Evolutionary conservation across 2,329 filamentous ascomycete genomes (phyloP), one percentile per base, ranked within the genome.

Genomic region (Polytolypa hystricis): DNA sequence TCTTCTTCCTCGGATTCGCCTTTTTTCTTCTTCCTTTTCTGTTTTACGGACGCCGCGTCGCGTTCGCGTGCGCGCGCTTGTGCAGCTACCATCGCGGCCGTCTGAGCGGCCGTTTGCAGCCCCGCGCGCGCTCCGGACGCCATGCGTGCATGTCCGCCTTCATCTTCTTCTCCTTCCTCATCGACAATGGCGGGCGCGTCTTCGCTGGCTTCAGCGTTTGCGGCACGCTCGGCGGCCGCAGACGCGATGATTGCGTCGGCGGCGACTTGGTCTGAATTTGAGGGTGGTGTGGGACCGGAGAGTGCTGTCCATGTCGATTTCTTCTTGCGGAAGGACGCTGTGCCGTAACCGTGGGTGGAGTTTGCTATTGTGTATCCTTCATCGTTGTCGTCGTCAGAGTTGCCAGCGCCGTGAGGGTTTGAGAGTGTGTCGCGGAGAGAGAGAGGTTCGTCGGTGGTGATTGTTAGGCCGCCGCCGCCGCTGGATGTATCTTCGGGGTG

Each of bases 51-150:
- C 10, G 62, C 54, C 2, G 65, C 66, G 11, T 62, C 62, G 23
- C 66, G 65, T 27, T 59, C 51, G 46, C 65, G 62, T 38, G 60
- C 58, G 37, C 61, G 64, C 49, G 86, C 80, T 46, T 79, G 74
- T 9, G 69, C 72, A 45, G 79, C 76, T 11, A 82, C 77, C 52
- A 74, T 73, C 48, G 74, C 76, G 0, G 77, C 77, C 14, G 95
- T 84, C 25, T 89, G 72, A 1, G 76, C 78, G 0, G 84, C 87
- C 2, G 75, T 84, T 60, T 98, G 91, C 10, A 98, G 66, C 1
- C 91, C 91, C 0, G 86, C 87, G 51, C 81, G 75, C 2, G 84
- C 86, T 12, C 91, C 91, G 44, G 86, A 84, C 41, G 84, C 81
- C 84, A 95, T 94, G 47, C 76, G 75, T n/a, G 67, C 58, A 0